Base-by-base conservation (phyloP, 1,139 yeast genomes). In the Sugiyamaella novakii region DNA sequence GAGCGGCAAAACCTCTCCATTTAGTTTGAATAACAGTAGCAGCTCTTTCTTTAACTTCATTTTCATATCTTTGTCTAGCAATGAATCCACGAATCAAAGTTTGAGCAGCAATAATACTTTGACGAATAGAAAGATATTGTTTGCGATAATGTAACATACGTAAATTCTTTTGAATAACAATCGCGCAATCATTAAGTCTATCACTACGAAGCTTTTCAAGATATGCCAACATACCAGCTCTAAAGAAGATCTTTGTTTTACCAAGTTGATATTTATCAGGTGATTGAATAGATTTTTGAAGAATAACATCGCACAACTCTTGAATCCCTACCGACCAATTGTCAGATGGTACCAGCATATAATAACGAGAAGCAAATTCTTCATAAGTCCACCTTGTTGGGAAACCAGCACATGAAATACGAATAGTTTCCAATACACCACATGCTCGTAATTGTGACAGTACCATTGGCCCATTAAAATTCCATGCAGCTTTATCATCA, bases 391-490 rank as follows among this genome's bases (percentile, higher is more conserved):
- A 89, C 65, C 98, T 78, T 0, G 97, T 85, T 27, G 98, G 98
- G 77, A 89, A 92, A 31, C 98, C 98, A 44, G 96, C 98, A 71
- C 97, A 91, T 7, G 98, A 91, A 47, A 92, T 92, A 61, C 96
- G 77, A 64, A 92, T 92, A 1, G 98, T 92, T 69, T 94, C 98
- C 59, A 92, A 76, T 45, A 92, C 98, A 82, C 98, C 98, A 76
- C 98, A 92, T 12, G 98, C 98, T 64, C 98, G 81, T 58, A 92
- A 77, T 69, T 92, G 98, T 5, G 95, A 84, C 56, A 92, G 76
- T 40, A 92, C 98, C 97, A 92, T 89, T 47, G 91, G 78, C 27
- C 96, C 89, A 64, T 89, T 96, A 70, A 92, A 92, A 65, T 83
- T 85, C 98, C 98, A 92, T 2, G 98, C 96, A 52, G 81, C 83